Evolutionary conservation across 768 basidiomycete genomes (phyloP).

Genomic region (Lactarius trivialis): DNA sequence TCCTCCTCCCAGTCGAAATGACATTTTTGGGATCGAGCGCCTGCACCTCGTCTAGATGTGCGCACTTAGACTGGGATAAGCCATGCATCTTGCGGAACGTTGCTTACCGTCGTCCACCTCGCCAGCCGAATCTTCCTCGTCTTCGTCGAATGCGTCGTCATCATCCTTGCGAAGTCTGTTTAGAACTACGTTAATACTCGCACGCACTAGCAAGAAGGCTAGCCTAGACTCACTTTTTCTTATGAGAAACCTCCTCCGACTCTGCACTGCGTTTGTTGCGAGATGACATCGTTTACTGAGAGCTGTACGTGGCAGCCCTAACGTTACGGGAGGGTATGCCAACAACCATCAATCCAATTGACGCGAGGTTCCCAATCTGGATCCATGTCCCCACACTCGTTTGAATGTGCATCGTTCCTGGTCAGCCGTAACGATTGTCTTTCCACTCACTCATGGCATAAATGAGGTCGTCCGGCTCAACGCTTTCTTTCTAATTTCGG

Average conservation of each 20-base stretch:
- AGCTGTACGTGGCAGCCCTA: slow-evolving; percentile 3
- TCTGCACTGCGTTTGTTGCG: slow-evolving; percentile 17
- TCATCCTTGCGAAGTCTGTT: slow-evolving; percentile 24
- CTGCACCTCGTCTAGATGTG: slow-evolving; percentile 25
- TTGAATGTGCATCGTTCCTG: background rate
- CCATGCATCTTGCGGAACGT: background rate
- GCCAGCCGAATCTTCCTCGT: slow-evolving; percentile 21
- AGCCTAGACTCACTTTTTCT: slow-evolving; percentile 31
- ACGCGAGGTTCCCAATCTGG: slow-evolving; percentile 10
- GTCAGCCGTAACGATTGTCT: background rate
- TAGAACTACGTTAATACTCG: slow-evolving; percentile 24
- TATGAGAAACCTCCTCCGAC: slow-evolving; percentile 14
- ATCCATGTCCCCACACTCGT: slow-evolving; percentile 8
- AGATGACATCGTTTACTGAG: slow-evolving; percentile 10
- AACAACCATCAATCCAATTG: slow-evolving; percentile 4
- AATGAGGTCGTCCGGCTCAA: background rate
- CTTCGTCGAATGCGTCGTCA: slow-evolving; percentile 27
- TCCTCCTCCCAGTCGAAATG: slow-evolving; percentile 25
- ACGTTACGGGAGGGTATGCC: background rate
- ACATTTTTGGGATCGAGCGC: slow-evolving; percentile 24
- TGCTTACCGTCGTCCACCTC: slow-evolving; percentile 27
- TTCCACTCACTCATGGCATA: background rate
- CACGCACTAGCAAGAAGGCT: background rate
- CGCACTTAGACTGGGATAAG: background rate
- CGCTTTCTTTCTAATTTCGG: background rate